phyloP scores from a whole-genome alignment of 495 filamentous ascomycete species.

The Talaromyces nanjingensis region DNA sequence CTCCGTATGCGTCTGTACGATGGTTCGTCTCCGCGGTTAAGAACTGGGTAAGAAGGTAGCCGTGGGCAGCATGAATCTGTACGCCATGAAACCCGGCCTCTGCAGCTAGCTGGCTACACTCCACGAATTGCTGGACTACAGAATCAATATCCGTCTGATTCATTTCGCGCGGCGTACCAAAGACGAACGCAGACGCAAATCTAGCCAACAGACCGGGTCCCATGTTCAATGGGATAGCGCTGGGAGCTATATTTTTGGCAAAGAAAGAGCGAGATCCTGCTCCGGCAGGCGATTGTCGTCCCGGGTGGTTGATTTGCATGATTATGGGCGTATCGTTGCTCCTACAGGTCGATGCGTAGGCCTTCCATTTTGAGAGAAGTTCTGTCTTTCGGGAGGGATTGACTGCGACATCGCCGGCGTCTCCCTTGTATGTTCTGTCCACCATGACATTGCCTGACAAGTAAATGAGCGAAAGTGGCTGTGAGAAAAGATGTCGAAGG shows the following conservation, averaged over 20 bases:
- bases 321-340: slow-evolving; percentile 41
- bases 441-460: slow-evolving; percentile 47
- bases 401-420: slow-evolving; percentile 34
- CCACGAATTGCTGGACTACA: slow-evolving; percentile 39
- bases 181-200: slow-evolving; percentile 26
- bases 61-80: slow-evolving; percentile 68
- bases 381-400: slow-evolving; percentile 20
- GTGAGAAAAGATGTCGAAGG: too few species aligned
- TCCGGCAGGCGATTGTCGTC: slow-evolving; percentile 43
- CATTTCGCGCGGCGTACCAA: slow-evolving; percentile 42
- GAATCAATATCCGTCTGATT: slow-evolving; percentile 39
- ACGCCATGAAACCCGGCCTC: slow-evolving; percentile 71
- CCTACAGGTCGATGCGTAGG: slow-evolving; percentile 40
- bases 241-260: slow-evolving; percentile 39
- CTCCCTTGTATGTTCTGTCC: slow-evolving; percentile 44
- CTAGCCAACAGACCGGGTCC: slow-evolving; percentile 29
- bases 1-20: slow-evolving; percentile 64
- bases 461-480: not conserved
- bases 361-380: slow-evolving; percentile 33
- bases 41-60: slow-evolving; percentile 72
- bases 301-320: slow-evolving; percentile 53
- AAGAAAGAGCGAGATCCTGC: slow-evolving; percentile 40
- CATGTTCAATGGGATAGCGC: slow-evolving; percentile 34
- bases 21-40: slow-evolving; percentile 53
- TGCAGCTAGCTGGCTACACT: slow-evolving; percentile 38